phyloP scores from a whole-genome alignment of 495 filamentous ascomycete species.

The Hypoxylon fuscum region DNA sequence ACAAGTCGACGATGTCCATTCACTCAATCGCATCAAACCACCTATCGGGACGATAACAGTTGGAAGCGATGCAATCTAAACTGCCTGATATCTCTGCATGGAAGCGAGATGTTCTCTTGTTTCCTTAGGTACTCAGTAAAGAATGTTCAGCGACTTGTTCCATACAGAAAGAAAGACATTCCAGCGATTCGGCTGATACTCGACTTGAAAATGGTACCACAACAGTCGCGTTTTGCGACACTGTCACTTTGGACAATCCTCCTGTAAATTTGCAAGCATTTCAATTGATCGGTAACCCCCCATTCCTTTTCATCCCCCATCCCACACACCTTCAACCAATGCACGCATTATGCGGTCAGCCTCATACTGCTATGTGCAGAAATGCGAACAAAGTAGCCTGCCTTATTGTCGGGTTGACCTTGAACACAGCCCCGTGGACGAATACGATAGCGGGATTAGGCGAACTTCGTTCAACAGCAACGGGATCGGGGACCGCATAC shows the following conservation, averaged over 20 bases:
- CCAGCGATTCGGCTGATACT: constrained; percentile 21
- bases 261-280: constrained; percentile 31
- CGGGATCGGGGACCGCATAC: constrained; percentile 4
- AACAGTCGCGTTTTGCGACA: constrained; percentile 28
- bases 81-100: constrained; percentile 27
- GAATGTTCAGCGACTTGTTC: constrained; percentile 34
- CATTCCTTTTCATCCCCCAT: constrained; percentile 13
- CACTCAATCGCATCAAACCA: background rate
- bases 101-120: background rate
- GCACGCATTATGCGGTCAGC: constrained; percentile 26
- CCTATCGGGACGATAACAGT: constrained; percentile 23
- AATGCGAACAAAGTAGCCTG: constrained; percentile 8
- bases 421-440: constrained; percentile 27
- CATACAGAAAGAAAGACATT: constrained; percentile 32
- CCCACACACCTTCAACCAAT: too few relatives aligned
- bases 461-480: constrained; percentile 29
- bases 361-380: constrained; percentile 24
- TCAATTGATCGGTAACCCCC: constrained; percentile 20
- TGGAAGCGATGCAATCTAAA: constrained; percentile 12
- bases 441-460: constrained; percentile 29
- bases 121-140: constrained; percentile 18
- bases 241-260: constrained; percentile 35
- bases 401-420: constrained; percentile 12
- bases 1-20: background rate
- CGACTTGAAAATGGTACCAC: constrained; percentile 11